These are phyloP conservation scores for Boletus rubroflammeus DNA, from an alignment of 768 basidiomycete genomes.

Conservation along the genomic window DNA sequence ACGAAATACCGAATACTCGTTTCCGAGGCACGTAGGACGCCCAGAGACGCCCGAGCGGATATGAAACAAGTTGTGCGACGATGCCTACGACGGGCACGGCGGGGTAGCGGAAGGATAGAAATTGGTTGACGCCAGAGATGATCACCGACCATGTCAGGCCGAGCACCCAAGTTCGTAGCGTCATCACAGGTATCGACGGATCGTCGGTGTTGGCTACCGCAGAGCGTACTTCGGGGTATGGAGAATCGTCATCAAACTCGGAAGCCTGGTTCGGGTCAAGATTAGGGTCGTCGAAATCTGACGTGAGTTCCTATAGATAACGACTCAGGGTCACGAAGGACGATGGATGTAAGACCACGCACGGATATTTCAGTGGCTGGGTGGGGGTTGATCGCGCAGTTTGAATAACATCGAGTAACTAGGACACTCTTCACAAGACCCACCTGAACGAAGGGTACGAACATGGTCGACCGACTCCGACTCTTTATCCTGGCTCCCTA, in stretches of 20 bases:
- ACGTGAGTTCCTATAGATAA: background rate
- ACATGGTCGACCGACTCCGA: conserved; percentile 10
- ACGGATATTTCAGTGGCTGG: conserved; percentile 21
- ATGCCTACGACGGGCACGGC: conserved; percentile 58
- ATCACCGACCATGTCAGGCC: conserved; percentile 69
- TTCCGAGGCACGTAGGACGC: conserved; percentile 51
- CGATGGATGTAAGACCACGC: conserved; percentile 1
- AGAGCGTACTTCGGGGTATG: conserved; percentile 70
- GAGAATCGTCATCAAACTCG: conserved; percentile 55
- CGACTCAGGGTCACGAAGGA: background rate
- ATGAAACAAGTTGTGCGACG: conserved; percentile 68
- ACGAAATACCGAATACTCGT: conserved; percentile 52
- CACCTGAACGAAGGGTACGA: conserved; percentile 19
- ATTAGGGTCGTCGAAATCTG: conserved; percentile 27
- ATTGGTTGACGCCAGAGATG: conserved; percentile 65
- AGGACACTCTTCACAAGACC: conserved; percentile 5
- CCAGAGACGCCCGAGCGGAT: conserved; percentile 61
- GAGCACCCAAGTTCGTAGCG: conserved; percentile 67
- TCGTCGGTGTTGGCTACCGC: conserved; percentile 73
- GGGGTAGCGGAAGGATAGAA: conserved; percentile 76
- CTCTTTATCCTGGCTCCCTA: conserved; percentile 25
- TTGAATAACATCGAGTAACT: background rate
- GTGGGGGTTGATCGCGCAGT: background rate
- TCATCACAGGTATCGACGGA: conserved; percentile 55
- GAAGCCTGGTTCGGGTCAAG: conserved; percentile 11